A percentile compares a stretch with the other conserved stretches of the same genome.
phyloP scores from a whole-genome alignment of 805 yeast genomes.

The Cyberlindnera subsufficiens region DNA sequence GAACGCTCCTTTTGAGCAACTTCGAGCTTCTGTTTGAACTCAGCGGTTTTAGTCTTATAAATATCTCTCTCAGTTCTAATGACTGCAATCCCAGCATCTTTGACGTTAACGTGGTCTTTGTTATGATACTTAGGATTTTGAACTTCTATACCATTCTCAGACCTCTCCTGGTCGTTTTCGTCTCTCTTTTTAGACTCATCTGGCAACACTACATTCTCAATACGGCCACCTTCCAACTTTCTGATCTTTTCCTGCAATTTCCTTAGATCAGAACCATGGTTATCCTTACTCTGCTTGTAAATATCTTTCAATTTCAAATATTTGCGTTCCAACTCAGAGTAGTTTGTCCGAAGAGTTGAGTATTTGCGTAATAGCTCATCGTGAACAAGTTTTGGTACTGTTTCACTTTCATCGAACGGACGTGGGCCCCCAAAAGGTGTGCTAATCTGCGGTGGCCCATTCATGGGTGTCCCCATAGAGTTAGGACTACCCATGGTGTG shows the following conservation, averaged over 20 bases:
- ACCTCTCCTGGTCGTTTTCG: not conserved
- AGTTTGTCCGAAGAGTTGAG: not conserved
- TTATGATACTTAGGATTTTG: constrained; percentile 1
- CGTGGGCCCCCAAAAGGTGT: not conserved
- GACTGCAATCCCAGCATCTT: not conserved
- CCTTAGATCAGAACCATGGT: not conserved
- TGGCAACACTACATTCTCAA: constrained; percentile 1
- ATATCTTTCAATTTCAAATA: not conserved
- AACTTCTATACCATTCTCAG: not conserved
- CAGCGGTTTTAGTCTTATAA: not conserved
- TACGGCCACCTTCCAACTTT: not conserved
- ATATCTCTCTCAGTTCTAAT: constrained; percentile 4
- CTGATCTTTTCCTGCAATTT: constrained; percentile 1
- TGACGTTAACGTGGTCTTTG: constrained; percentile 1
- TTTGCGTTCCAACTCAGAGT: not conserved
- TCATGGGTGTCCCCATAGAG: too few relatives aligned
- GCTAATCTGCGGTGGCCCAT: not conserved
- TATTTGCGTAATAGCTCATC: not conserved
- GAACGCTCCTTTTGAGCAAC: not conserved
- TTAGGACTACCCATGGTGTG: not conserved
- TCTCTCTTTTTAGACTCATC: not conserved
- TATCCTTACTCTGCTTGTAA: constrained; percentile 1
- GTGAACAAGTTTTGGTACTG: not conserved
- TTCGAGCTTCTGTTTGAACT: not conserved
- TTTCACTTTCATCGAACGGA: not conserved